These are phyloP conservation scores for Aspergillus coremiiformis DNA, from an alignment of 495 filamentous ascomycete species.

Conservation along the genomic window DNA sequence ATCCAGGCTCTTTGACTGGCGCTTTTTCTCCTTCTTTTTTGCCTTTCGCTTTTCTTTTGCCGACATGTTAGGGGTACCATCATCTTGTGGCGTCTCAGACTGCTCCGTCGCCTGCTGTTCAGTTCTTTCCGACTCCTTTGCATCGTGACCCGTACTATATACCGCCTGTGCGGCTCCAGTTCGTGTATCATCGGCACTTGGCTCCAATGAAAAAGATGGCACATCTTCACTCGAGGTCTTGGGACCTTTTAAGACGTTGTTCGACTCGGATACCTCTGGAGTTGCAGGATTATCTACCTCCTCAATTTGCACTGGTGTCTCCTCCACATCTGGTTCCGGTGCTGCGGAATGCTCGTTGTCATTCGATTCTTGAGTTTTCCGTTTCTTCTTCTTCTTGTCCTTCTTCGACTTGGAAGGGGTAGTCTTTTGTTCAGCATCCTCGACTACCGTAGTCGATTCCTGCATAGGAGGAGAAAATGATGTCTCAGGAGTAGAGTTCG, in stretches of 20 bases:
- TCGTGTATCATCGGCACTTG: constrained; percentile 6
- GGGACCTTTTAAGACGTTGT: neutral
- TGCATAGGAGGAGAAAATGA: neutral
- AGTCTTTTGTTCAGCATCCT: constrained; percentile 7
- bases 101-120: constrained; percentile 1
- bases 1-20: constrained; percentile 27
- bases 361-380: constrained; percentile 21
- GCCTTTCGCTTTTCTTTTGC: constrained; percentile 39
- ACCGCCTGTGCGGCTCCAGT: constrained; percentile 6
- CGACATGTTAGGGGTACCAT: constrained; percentile 20
- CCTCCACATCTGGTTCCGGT: constrained; percentile 7
- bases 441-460: neutral
- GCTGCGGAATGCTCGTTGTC: constrained; percentile 6
- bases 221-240: constrained; percentile 7
- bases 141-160: constrained; percentile 6
- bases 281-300: neutral
- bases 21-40: constrained; percentile 43
- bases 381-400: constrained; percentile 35
- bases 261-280: neutral
- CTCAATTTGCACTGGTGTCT: neutral
- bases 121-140: constrained; percentile 6
- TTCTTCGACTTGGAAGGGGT: constrained; percentile 27
- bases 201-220: neutral
- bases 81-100: constrained; percentile 15
- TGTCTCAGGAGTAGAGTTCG: neutral